These are phyloP conservation scores for Harringtonia aguacate DNA, from an alignment of 2,329 filamentous ascomycete species.

Conservation along the genomic window DNA sequence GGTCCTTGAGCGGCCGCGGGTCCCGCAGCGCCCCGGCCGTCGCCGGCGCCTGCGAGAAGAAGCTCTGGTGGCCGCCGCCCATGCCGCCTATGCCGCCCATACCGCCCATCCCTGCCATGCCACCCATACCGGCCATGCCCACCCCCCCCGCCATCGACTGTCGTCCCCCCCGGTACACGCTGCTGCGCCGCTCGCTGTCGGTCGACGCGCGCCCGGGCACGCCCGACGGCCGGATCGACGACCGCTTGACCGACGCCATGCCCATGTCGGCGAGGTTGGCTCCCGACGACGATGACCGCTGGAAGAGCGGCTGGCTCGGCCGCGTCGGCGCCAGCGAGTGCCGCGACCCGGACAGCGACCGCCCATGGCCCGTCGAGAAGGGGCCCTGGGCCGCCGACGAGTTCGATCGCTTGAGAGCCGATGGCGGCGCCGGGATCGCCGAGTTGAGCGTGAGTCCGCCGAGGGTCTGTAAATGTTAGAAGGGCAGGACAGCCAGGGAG, in stretches of 20 bases:
- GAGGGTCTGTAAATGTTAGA: slow-evolving; percentile 53
- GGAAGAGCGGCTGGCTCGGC: slow-evolving; percentile 79
- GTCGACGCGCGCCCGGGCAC: slow-evolving; percentile 33
- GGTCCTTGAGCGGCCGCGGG: slow-evolving; percentile 75
- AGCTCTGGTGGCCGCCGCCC: slow-evolving; percentile 67
- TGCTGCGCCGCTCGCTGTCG: slow-evolving; percentile 61
- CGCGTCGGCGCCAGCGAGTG: slow-evolving; percentile 78
- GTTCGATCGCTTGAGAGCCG: slow-evolving; percentile 86
- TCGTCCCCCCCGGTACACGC: slow-evolving; percentile 58
- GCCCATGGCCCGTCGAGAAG: slow-evolving; percentile 58
- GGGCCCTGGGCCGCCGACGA: slow-evolving; percentile 59
- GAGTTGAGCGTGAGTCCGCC: slow-evolving; percentile 75
- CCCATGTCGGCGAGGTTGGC: slow-evolving; percentile 61
- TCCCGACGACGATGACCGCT: slow-evolving; percentile 74
- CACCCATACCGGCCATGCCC: slow-evolving; percentile 44
- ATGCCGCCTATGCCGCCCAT: slow-evolving; percentile 24
- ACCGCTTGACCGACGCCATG: slow-evolving; percentile 73
- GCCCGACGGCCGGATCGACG: slow-evolving; percentile 64
- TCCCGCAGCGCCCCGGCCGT: slow-evolving; percentile 76
- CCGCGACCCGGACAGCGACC: slow-evolving; percentile 72
- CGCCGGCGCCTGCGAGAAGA: slow-evolving; percentile 81
- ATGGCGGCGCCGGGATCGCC: slow-evolving; percentile 79
- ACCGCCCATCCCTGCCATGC: slow-evolving; percentile 5
- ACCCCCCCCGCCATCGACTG: slow-evolving; percentile 59
- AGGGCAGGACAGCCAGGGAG: neutral